These are phyloP conservation scores for Fusarium armeniacum DNA, from an alignment of 2,329 filamentous ascomycete species.

Conservation along the genomic window DNA sequence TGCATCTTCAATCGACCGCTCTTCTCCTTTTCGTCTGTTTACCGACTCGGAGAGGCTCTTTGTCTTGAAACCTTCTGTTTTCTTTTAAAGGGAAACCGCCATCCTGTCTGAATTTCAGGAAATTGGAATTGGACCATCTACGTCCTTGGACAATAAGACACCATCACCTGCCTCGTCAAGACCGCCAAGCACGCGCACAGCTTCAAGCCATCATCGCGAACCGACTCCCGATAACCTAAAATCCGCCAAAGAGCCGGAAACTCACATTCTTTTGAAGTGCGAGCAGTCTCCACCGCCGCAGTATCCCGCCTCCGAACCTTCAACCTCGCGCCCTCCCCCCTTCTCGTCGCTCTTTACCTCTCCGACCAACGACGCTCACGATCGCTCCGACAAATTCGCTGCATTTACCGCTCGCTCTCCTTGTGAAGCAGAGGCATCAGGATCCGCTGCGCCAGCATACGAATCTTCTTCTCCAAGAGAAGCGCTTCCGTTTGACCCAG, in stretches of 20 bases:
- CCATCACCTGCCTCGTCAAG: constrained; percentile 48
- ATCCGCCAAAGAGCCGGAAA: constrained; percentile 43
- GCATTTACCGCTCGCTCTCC: constrained; percentile 48
- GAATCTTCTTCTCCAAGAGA: constrained; percentile 56
- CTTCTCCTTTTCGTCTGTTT: constrained; percentile 25
- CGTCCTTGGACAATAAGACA: constrained; percentile 55
- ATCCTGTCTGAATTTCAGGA: constrained; percentile 57
- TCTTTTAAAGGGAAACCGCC: constrained; percentile 52
- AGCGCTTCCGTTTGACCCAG: constrained; percentile 56
- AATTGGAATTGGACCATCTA: constrained; percentile 54
- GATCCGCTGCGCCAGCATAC: constrained; percentile 69
- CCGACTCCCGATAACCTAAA: constrained; percentile 43
- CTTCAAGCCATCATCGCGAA: constrained; percentile 46
- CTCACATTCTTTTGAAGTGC: constrained; percentile 50
- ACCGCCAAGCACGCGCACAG: constrained; percentile 47
- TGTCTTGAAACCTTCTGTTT: constrained; percentile 22
- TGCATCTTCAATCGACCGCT: constrained; percentile 28
- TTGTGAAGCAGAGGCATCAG: constrained; percentile 52
- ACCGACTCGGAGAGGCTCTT: constrained; percentile 18
- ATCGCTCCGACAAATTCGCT: constrained; percentile 53
- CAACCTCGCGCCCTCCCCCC: constrained; percentile 67
- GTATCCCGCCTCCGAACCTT: constrained; percentile 70
- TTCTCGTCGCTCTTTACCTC: constrained; percentile 72
- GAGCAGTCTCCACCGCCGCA: constrained; percentile 69
- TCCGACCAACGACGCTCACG: constrained; percentile 54